These are phyloP conservation scores for Acanthamoeba sp. DNA, from an alignment of 208 protist species.

Conservation along the genomic window DNA sequence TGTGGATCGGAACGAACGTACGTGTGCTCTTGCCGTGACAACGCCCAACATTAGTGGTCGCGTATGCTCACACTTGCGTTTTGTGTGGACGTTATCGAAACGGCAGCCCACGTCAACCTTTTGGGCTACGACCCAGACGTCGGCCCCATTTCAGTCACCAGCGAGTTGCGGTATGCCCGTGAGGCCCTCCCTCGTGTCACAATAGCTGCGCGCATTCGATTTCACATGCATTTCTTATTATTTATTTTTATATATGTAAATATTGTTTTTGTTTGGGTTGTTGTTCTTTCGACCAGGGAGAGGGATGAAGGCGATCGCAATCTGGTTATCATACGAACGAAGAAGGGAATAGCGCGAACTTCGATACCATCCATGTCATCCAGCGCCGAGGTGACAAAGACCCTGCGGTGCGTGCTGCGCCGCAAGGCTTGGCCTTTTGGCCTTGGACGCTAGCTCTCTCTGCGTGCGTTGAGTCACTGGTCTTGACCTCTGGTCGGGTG, in stretches of 20 bases:
- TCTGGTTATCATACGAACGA: slow-evolving; percentile 7
- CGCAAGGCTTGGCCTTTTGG: too few species aligned
- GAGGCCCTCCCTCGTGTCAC: neutral
- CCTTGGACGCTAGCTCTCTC: too few species aligned
- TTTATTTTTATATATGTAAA: too few species aligned
- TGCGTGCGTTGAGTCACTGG: too few species aligned
- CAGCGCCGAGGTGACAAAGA: neutral
- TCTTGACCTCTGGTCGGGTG: too few species aligned
- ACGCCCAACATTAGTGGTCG: neutral
- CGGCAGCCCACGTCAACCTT: neutral
- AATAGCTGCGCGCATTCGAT: neutral
- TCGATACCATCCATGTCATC: neutral
- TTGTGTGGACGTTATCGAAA: neutral
- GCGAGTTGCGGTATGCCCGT: neutral
- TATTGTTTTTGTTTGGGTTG: too few species aligned
- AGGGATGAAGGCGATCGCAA: neutral
- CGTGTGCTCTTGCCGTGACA: neutral
- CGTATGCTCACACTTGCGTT: neutral
- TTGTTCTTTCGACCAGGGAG: neutral
- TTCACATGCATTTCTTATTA: too few species aligned
- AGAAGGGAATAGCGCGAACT: neutral
- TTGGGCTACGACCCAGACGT: neutral
- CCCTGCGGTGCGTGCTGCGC: neutral
- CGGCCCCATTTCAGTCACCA: neutral
- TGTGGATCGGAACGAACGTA: neutral